phyloP scores from a whole-genome alignment of 1,139 yeast genomes.

The Meyerozyma guilliermondii region DNA sequence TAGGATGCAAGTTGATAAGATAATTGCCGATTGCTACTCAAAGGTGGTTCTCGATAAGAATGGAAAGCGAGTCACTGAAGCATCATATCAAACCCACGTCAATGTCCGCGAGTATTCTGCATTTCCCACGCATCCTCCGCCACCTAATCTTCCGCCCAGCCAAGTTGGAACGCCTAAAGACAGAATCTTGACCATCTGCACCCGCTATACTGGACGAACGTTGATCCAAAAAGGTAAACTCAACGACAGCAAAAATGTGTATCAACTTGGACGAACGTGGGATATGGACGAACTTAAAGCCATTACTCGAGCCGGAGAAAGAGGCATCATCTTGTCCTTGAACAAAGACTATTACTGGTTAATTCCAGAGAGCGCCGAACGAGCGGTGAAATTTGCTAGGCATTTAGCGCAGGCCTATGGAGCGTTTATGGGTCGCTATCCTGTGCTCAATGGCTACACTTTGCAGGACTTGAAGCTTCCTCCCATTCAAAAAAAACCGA shows the following conservation, averaged over 20 bases:
- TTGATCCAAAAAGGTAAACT: slow-evolving; percentile 83
- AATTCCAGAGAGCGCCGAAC: slow-evolving; percentile 63
- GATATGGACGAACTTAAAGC: slow-evolving; percentile 64
- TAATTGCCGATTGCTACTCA: slow-evolving; percentile 39
- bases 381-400: slow-evolving; percentile 53
- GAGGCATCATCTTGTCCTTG: slow-evolving; percentile 58
- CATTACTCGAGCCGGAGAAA: slow-evolving; percentile 47
- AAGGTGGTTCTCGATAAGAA: slow-evolving; percentile 23
- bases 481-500: slow-evolving; percentile 14
- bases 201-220: slow-evolving; percentile 53
- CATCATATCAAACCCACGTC: slow-evolving; percentile 35
- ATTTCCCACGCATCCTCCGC: slow-evolving; percentile 39
- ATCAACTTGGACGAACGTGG: slow-evolving; percentile 96
- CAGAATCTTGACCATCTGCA: slow-evolving; percentile 38
- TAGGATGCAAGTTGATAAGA: slow-evolving; percentile 24
- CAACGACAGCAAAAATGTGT: slow-evolving; percentile 58
- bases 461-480: slow-evolving; percentile 34
- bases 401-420: slow-evolving; percentile 61
- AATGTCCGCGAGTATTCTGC: slow-evolving; percentile 34
- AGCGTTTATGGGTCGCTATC: slow-evolving; percentile 62
- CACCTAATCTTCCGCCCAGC: slow-evolving; percentile 22
- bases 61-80: slow-evolving; percentile 28
- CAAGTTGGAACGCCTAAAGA: slow-evolving; percentile 35
- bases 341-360: slow-evolving; percentile 88
- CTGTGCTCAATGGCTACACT: slow-evolving; percentile 35